Percentiles rank a stretch among this genome's conserved stretches.
Evolutionary conservation across 148 eudicot species (phyloP).

Genomic region (Cornus florida): DNA sequence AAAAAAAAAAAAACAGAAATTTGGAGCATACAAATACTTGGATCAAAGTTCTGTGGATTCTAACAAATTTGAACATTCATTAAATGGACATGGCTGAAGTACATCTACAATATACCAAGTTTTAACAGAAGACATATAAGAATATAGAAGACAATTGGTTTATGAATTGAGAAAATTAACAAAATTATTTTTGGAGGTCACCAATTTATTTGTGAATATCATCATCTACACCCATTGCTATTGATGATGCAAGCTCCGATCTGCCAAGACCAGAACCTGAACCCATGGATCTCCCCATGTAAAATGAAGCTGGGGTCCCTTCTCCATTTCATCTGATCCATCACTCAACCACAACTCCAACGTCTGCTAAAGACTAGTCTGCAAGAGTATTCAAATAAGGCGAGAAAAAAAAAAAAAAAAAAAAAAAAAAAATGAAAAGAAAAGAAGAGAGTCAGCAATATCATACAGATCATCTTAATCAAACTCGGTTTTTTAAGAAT

Average conservation of each 20-base stretch:
- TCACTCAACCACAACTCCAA: slow-evolving; percentile 69
- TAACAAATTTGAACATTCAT: no score
- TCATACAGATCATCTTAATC: neutral
- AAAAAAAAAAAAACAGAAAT: no score
- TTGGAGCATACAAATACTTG: no score
- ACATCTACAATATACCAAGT: neutral
- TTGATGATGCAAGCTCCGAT: slow-evolving; percentile 31
- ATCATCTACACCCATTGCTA: slow-evolving; percentile 28
- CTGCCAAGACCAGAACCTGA: slow-evolving; percentile 54
- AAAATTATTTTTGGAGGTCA: slow-evolving; percentile 48
- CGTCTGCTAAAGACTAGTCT: slow-evolving; percentile 76
- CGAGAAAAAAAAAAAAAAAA: neutral
- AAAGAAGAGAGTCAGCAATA: neutral
- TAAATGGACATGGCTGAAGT: no score
- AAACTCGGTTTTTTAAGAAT: neutral
- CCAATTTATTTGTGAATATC: slow-evolving; percentile 72
- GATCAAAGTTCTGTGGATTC: no score
- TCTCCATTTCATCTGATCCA: slow-evolving; percentile 61
- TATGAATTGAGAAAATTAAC: slow-evolving; percentile 1
- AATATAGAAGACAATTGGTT: neutral
- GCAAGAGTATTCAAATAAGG: slow-evolving; percentile 27
- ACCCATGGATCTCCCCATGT: slow-evolving; percentile 85
- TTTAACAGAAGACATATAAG: neutral
- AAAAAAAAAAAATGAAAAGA: no score
- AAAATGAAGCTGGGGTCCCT: slow-evolving; percentile 56